Evolutionary conservation across 1,284 basidiomycete genomes (phyloP), one percentile per base, ranked within the genome.

Genomic region (Singerocomus inundabilis): DNA sequence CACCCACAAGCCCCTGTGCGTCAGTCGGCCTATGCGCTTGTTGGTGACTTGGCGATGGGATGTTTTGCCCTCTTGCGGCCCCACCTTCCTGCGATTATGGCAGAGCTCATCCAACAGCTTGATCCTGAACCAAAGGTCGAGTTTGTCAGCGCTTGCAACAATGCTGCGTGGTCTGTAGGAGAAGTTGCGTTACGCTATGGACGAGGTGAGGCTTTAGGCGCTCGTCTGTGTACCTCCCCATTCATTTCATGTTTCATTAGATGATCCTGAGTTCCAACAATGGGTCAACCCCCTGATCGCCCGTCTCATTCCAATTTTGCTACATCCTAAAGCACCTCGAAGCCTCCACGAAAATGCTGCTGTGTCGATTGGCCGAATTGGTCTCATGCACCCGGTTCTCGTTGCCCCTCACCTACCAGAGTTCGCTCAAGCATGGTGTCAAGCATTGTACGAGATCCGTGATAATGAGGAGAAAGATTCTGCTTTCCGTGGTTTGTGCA

Each of bases 401-500:
- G 93, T 99, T 34, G 93, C 96, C 13, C 94, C 94, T 28, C 88
- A 95, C 62, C 76, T 98, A 37, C 81, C 85, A 6, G 86, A 91
- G 57, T 99, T 97, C 69, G 93, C 94, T 9, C 90, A 93, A 68
- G 85, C 89, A 10, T 99, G 97, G 97, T 98, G 96, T 70, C 90
- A 93, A 60, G 94, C 96, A 8, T 73, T 99, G 50, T 95, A 95
- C 72, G 97, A 99, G 70, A 99, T 99, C 69, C 90, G 97, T 60
- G 97, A 99, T 68, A 99, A 99, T 65, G 96, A 99, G 61, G 97
- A 99, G 75, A 99, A 99, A 74, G 97, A 98, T 66, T 97, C 93
- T n/a, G 97, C 97, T 6, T 99, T 99, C 82, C 80, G 94, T 51
- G 97, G 97, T 2, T 82, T 99, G 61, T 99, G 97, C 72, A 93